phyloP scores from a whole-genome alignment of 768 basidiomycete species.

The Aureoboletus auriporus region DNA sequence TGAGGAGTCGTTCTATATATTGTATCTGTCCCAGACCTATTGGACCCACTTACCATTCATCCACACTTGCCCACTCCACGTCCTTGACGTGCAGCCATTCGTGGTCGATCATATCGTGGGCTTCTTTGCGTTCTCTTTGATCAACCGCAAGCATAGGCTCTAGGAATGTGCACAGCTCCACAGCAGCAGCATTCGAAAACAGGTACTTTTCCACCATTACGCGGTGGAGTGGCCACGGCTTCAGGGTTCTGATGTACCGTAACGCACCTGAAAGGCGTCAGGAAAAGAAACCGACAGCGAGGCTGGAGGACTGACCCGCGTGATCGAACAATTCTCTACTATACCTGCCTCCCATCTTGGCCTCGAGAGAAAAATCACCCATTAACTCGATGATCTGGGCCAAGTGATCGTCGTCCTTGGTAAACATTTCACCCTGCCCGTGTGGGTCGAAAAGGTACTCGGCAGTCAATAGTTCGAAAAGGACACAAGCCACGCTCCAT shows the following conservation, averaged over 20 bases:
- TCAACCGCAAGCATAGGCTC: slow-evolving; percentile 74
- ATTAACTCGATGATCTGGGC: slow-evolving; percentile 92
- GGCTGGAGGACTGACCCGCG: slow-evolving; percentile 40
- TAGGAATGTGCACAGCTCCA: slow-evolving; percentile 60
- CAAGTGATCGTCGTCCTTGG: slow-evolving; percentile 94
- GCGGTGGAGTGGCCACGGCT: slow-evolving; percentile 75
- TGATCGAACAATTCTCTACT: slow-evolving; percentile 83
- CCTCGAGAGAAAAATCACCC: slow-evolving; percentile 68
- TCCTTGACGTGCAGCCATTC: slow-evolving; percentile 58
- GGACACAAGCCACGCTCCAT: slow-evolving; percentile 89
- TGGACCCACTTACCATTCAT: slow-evolving; percentile 25
- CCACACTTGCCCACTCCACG: slow-evolving; percentile 24
- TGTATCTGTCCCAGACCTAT: slow-evolving; percentile 5
- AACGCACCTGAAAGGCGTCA: slow-evolving; percentile 45
- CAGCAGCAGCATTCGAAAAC: slow-evolving; percentile 55
- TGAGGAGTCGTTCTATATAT: slow-evolving; percentile 5
- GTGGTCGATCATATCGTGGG: slow-evolving; percentile 71
- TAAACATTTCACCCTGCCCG: slow-evolving; percentile 73
- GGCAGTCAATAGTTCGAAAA: slow-evolving; percentile 87
- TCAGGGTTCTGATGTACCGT: slow-evolving; percentile 70
- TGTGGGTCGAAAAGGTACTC: slow-evolving; percentile 93
- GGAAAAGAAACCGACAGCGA: neutral
- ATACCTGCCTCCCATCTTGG: slow-evolving; percentile 83
- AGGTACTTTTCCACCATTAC: slow-evolving; percentile 92
- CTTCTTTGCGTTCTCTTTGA: slow-evolving; percentile 62